phyloP scores from a whole-genome alignment of 768 basidiomycete species.

The Fomitopsis serialis region DNA sequence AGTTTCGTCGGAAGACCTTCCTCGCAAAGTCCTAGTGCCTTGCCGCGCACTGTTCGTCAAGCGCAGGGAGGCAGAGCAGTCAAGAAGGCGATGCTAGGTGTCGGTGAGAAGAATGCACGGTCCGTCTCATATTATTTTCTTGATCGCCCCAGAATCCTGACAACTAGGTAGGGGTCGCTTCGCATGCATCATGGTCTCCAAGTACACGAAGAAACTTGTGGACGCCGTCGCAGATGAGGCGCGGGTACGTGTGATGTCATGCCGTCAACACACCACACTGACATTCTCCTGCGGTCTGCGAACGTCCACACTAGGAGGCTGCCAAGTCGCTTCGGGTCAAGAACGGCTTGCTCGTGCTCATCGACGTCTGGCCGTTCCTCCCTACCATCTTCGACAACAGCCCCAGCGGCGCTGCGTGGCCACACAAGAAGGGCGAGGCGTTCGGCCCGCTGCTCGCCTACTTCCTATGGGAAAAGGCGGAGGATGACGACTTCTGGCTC shows the following conservation, averaged over 20 bases:
- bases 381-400: neutral
- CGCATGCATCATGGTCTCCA: neutral
- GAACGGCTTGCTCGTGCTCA: neutral
- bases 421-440: neutral
- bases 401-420: neutral
- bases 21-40: no score
- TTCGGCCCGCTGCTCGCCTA: neutral
- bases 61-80: no score
- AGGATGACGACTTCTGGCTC: neutral
- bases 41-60: no score
- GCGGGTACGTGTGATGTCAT: neutral
- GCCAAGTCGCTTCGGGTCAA: neutral
- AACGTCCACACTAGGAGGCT: neutral
- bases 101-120: no score
- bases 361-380: neutral
- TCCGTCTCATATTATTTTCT: no score
- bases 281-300: neutral
- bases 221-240: neutral
- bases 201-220: neutral
- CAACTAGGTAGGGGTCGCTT: neutral
- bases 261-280: neutral
- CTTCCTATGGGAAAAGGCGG: neutral
- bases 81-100: no score
- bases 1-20: no score
- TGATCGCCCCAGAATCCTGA: neutral